Evolutionary conservation across 306 rosid genomes (phyloP).

Genomic region (Malus sieversii): DNA sequence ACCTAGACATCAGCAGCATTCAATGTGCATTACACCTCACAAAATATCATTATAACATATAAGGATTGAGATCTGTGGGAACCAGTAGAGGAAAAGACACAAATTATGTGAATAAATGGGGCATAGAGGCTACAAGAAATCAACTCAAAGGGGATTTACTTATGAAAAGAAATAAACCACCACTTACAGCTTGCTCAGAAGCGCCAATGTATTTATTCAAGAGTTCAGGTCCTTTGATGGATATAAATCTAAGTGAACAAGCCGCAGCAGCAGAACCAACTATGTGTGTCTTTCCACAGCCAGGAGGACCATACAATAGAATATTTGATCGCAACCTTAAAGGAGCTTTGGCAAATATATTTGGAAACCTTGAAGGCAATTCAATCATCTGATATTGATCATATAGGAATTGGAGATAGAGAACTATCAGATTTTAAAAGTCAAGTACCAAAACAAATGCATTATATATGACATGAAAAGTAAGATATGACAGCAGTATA

Average conservation of each 20-base stretch:
- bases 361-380: constrained; percentile 87
- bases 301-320: constrained; percentile 94
- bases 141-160: background rate
- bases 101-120: background rate
- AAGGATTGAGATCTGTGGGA: background rate
- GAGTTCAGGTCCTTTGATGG: constrained; percentile 92
- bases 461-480: background rate
- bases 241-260: constrained; percentile 81
- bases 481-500: background rate
- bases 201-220: constrained; percentile 95
- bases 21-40: background rate
- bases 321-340: constrained; percentile 88
- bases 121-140: background rate
- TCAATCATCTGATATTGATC: constrained; percentile 69
- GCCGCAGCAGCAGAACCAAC: constrained; percentile 98
- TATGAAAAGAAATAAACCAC: constrained; percentile 7
- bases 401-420: background rate
- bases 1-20: constrained; percentile 42
- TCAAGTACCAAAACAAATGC: background rate
- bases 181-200: constrained; percentile 97
- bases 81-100: background rate
- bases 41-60: background rate
- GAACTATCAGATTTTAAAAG: background rate
- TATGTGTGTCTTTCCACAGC: constrained; percentile 94
- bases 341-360: constrained; percentile 81